A percentile compares a stretch with the other conserved stretches of the same genome.
Conservation (phyloP, 805 yeast genomes). For the Ogataea nakhonphanomensis region DNA sequence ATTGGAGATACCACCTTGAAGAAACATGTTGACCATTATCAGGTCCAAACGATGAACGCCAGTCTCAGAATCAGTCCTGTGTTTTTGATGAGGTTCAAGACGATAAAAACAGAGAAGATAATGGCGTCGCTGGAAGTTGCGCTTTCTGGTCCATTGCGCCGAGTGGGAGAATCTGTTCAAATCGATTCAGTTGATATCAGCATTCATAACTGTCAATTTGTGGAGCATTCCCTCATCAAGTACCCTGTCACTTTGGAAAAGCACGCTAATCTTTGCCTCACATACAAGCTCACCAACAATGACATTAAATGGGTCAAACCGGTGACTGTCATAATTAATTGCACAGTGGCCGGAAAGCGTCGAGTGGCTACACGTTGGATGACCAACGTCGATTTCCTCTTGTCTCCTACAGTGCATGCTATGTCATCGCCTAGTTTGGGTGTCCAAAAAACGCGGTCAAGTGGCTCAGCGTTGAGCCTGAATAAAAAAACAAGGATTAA, state of each 20-base stretch:
- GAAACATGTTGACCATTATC: slow-evolving; percentile 5
- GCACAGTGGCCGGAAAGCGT: slow-evolving; percentile 19
- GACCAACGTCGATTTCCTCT: slow-evolving; percentile 34
- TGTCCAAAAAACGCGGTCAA: slow-evolving; percentile 12
- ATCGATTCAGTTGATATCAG: slow-evolving; percentile 19
- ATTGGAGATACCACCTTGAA: slow-evolving; percentile 14
- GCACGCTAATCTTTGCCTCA: slow-evolving; percentile 21
- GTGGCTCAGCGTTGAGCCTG: slow-evolving; percentile 20
- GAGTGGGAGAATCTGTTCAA: slow-evolving; percentile 4
- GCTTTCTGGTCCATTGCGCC: slow-evolving; percentile 18
- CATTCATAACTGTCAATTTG: slow-evolving; percentile 25
- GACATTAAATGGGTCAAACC: slow-evolving; percentile 29
- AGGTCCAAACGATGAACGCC: slow-evolving; percentile 7
- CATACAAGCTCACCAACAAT: slow-evolving; percentile 27
- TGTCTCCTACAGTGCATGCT: slow-evolving; percentile 8
- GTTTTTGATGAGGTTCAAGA: slow-evolving; percentile 29
- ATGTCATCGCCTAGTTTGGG: slow-evolving; percentile 26
- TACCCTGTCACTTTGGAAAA: slow-evolving; percentile 32
- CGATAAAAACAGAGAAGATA: slow-evolving; percentile 25
- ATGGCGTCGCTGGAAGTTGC: slow-evolving; percentile 27
- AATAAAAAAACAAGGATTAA: slow-evolving; percentile 19
- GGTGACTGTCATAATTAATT: slow-evolving; percentile 21
- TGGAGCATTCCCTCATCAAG: slow-evolving; percentile 17
- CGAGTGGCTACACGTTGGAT: slow-evolving; percentile 35
- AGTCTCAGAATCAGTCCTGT: slow-evolving; percentile 23